Evolutionary conservation across 2,329 filamentous ascomycete genomes (phyloP), one percentile per base, ranked within the genome.

Genomic region (Colletotrichum sublineola): DNA sequence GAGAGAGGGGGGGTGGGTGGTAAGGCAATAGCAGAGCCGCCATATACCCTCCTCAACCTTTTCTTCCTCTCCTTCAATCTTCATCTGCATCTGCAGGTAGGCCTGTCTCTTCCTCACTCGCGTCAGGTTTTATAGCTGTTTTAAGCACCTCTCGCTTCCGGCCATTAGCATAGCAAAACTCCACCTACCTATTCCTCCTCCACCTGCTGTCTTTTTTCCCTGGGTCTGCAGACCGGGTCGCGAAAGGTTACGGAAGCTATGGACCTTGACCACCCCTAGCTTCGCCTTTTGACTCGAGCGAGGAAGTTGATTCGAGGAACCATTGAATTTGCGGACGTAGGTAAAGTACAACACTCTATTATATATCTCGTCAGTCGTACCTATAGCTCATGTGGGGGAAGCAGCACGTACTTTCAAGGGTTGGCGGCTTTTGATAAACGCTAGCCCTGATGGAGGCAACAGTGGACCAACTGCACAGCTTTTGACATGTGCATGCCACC

Each of bases 11-110:
- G 5, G 48, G 24, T 2, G 67, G 66, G 67, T 61, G 60, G 61
- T 71, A 71, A 66, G 67, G 20, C 70, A 57, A 73, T 73, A 73
- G 20, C 70, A 57, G 42, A 61, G 67, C 67, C 53, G 55, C 70
- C 36, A 67, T 73, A 73, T 73, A 73, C 70, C 70, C 70, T 62
- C 67, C 57, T 57, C 36, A 14, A 58, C 20, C 15, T 15, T 8
- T 15, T 24, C 2, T 24, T 33, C 36, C 38, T 18, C 48, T 24
- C 42, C 36, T 60, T 15, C 42, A 36, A 38, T 24, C 55, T 67
- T 62, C 50, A 56, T 48, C 71, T 62, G 42, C 29, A 56, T 57
- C 29, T 61, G 42, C 65, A 64, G 63, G 53, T 66, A 24, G 46
- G 46, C n/a, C 46, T 9, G 46, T n/a, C 36, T 46, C 14, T 58